Percentiles rank a stretch among this genome's conserved stretches.
phyloP scores from a whole-genome alignment of 2,329 filamentous ascomycete species.

The Hortaea sp. region DNA sequence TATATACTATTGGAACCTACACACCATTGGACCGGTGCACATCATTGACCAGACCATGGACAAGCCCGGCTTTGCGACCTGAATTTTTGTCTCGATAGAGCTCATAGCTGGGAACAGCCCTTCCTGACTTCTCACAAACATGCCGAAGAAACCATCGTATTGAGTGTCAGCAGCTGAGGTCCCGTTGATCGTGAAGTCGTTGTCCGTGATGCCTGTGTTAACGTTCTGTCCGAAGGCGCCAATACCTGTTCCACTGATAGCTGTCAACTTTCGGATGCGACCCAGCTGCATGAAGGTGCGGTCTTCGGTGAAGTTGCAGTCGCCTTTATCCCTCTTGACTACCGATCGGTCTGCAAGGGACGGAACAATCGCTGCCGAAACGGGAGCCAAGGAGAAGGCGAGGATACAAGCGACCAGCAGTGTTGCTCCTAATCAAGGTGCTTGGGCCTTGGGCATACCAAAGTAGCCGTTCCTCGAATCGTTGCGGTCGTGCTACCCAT shows the following conservation, averaged over 20 bases:
- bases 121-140: neutral
- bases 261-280: neutral
- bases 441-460: no score
- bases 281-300: neutral
- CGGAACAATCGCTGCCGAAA: neutral
- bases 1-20: neutral
- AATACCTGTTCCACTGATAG: neutral
- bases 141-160: neutral
- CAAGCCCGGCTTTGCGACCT: neutral
- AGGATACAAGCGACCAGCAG: neutral
- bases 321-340: neutral
- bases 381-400: neutral
- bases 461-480: neutral
- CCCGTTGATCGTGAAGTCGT: neutral
- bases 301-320: neutral
- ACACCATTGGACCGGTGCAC: no score
- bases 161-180: neutral
- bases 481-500: neutral
- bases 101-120: neutral
- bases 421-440: neutral
- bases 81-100: neutral
- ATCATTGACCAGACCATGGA: no score
- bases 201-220: neutral
- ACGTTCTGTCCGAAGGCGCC: neutral
- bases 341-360: neutral